Percentiles rank a stretch among this genome's conserved stretches.
Conservation (phyloP, 148 eudicot species). For the Camellia lanceoleosa region DNA sequence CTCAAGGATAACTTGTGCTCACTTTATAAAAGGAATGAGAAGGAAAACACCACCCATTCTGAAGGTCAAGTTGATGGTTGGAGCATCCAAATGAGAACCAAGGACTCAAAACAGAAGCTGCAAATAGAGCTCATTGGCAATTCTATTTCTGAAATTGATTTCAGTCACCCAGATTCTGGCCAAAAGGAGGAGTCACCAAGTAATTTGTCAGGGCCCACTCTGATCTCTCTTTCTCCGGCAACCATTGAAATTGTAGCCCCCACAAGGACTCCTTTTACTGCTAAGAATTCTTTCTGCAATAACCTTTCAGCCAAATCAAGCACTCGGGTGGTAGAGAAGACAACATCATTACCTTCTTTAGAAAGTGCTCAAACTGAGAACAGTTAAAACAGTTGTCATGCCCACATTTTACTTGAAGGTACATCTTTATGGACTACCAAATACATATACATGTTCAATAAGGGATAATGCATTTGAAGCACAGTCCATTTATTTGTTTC, state of each 20-base stretch:
- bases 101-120: slow-evolving; percentile 14
- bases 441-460: no score
- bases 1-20: slow-evolving; percentile 15
- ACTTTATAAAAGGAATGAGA: neutral
- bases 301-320: slow-evolving; percentile 18
- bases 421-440: neutral
- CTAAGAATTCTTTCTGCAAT: slow-evolving; percentile 31
- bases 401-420: slow-evolving; percentile 24
- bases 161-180: neutral
- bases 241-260: slow-evolving; percentile 4
- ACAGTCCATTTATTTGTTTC: no score
- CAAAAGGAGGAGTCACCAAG: slow-evolving; percentile 5
- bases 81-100: neutral
- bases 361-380: slow-evolving; percentile 26
- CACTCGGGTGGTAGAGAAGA: slow-evolving; percentile 23
- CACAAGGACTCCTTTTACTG: slow-evolving; percentile 44
- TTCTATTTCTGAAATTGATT: slow-evolving; percentile 12
- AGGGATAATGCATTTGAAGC: no score
- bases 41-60: slow-evolving; percentile 5
- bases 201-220: neutral
- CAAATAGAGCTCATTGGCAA: slow-evolving; percentile 8
- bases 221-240: slow-evolving; percentile 11
- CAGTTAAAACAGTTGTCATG: slow-evolving; percentile 12
- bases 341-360: slow-evolving; percentile 18
- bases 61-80: slow-evolving; percentile 23